phyloP scores from a whole-genome alignment of 75 land plant genomes.

The Pinus taeda region DNA sequence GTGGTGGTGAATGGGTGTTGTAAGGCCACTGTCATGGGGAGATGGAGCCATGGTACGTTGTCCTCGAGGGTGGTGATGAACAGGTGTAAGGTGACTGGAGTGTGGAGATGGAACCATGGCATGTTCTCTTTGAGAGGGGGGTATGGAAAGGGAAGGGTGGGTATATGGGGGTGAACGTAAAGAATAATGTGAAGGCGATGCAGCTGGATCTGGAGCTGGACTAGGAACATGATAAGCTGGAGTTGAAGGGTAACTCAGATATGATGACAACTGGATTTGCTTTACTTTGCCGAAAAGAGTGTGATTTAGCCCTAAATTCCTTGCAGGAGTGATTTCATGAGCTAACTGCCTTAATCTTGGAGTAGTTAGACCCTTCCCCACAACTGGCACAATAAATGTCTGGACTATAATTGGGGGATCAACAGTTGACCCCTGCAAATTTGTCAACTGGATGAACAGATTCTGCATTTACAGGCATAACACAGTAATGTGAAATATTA shows the following conservation, averaged over 20 bases:
- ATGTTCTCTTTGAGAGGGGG: not conserved
- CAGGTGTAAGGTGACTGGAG: not conserved
- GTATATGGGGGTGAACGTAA: not conserved
- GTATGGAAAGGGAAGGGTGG: not conserved
- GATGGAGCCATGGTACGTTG: slow-evolving; percentile 2
- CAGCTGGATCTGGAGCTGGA: slow-evolving; percentile 9
- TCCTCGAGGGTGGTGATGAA: not conserved
- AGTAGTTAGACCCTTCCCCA: slow-evolving; percentile 12
- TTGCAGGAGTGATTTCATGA: slow-evolving; percentile 10
- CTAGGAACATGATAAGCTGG: slow-evolving; percentile 12
- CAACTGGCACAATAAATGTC: slow-evolving; percentile 18
- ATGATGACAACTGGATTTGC: slow-evolving; percentile 21
- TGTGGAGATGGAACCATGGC: not conserved
- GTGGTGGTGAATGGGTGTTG: slow-evolving; percentile 20
- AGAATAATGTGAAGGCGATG: slow-evolving; percentile 18
- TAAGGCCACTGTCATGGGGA: not conserved
- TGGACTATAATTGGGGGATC: slow-evolving; percentile 16
- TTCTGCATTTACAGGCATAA: slow-evolving; percentile 14
- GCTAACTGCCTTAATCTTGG: slow-evolving; percentile 21
- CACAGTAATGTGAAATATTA: not conserved
- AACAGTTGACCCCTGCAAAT: slow-evolving; percentile 18
- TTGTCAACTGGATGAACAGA: slow-evolving; percentile 16
- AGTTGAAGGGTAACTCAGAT: slow-evolving; percentile 12
- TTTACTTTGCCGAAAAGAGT: slow-evolving; percentile 23
- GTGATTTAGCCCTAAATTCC: slow-evolving; percentile 21